Evolutionary conservation across 768 basidiomycete genomes (phyloP).

Genomic region (Boletus rex-veris): DNA sequence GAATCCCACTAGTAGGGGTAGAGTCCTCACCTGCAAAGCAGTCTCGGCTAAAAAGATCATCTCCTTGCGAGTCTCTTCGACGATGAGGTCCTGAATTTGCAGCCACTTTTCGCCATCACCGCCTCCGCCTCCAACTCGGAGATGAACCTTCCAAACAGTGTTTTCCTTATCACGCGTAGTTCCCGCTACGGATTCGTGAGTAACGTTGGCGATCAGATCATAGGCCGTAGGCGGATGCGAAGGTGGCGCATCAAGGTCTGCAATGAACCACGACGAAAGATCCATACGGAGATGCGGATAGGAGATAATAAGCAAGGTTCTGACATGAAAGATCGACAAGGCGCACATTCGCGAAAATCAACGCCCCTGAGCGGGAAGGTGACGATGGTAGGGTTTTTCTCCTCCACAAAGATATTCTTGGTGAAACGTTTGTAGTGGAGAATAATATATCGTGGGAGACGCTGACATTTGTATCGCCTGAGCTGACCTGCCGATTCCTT

Average conservation of each 20-base stretch:
- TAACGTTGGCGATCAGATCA: conserved; percentile 94
- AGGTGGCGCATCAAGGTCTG: conserved; percentile 76
- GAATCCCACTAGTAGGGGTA: neutral
- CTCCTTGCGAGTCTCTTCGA: conserved; percentile 93
- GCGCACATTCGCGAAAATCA: conserved; percentile 89
- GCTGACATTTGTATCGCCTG: conserved; percentile 85
- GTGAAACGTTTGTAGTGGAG: conserved; percentile 96
- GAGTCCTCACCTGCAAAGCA: conserved; percentile 74
- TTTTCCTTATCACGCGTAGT: conserved; percentile 90
- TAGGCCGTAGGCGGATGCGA: conserved; percentile 67
- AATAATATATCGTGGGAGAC: conserved; percentile 88
- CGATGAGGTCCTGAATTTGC: conserved; percentile 93
- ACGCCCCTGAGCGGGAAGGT: conserved; percentile 94
- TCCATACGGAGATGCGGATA: conserved; percentile 21
- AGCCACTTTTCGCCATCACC: conserved; percentile 92
- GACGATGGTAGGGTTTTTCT: conserved; percentile 98
- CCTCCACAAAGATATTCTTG: conserved; percentile 94
- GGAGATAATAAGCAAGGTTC: conserved; percentile 17
- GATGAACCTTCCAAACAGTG: conserved; percentile 90
- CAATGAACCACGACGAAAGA: conserved; percentile 16
- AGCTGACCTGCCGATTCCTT: conserved; percentile 82
- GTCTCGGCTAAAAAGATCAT: conserved; percentile 98
- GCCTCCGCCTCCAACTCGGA: conserved; percentile 69
- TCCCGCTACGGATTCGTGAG: conserved; percentile 93
- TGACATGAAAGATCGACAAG: conserved; percentile 19